Base-by-base conservation (phyloP, 352 stramenopile genomes). In the Peronospora belbahrii region DNA sequence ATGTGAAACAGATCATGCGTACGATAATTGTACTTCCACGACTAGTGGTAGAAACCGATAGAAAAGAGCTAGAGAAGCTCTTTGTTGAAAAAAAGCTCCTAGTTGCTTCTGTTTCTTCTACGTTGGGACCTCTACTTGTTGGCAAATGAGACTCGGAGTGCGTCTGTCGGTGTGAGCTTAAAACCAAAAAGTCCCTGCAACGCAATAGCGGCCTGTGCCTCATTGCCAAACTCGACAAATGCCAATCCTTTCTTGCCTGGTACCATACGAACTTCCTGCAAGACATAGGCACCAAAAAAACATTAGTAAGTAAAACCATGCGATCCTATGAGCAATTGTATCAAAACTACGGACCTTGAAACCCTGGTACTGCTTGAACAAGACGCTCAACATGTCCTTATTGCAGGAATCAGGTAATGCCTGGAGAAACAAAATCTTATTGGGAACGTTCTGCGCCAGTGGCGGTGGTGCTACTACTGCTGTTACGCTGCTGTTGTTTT, bases 321-420 rank as follows among this genome's bases (percentile, higher is more conserved):
- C n/a, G n/a, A n/a, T n/a, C n/a, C n/a, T n/a, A n/a, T n/a, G n/a
- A n/a, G n/a, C n/a, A n/a, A n/a, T n/a, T n/a, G n/a, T n/a, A n/a
- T n/a, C n/a, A 31, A 34, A 0, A n/a, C 31, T 6, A 25, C 66
- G 59, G 38, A 90, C 78, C 71, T 96, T 90, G 56, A 97, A 98
- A 15, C 96, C 96, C 33, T 90, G 68, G 70, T 98, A 98, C 73
- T 97, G 92, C 65, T 96, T 94, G 73, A 99, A 99, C 30, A 99
- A 74, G 62, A 97, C 94, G 37, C 65, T 77, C 33, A 98, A 74
- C 88, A 97, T 98, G 57, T 97, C 84, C 70, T 97, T 67, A 69
- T 94, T 98, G 64, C 92, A 97, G 42, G 96, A 95, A 19, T 87
- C 66, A 17, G 95, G 94, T 23, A 98, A 69, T 38, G 91, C 74